Base-by-base conservation (phyloP, 805 yeast genomes). In the Yarrowia sp. region DNA sequence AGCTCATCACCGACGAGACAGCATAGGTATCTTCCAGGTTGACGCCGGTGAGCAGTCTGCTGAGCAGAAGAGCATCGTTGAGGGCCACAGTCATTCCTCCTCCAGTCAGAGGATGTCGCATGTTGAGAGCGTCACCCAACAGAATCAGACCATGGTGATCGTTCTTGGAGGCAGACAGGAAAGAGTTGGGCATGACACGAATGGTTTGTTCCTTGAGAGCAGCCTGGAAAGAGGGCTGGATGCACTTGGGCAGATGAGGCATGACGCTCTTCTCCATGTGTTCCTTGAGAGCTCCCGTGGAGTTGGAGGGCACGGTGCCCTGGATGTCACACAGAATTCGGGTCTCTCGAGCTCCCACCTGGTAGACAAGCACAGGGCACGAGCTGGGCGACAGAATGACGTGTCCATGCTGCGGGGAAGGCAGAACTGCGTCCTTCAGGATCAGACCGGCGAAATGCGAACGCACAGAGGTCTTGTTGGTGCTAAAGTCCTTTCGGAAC, bases 81-180 rank as follows among this genome's bases (percentile, higher is more conserved):
- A 95, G 81, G 1, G 97, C 98, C 50, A 95, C 99, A 33, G 98
- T 92, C 99, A 95, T 95, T 70, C 99, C 99, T 71, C 99, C 99
- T 66, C 99, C 99, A 0, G 98, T 95, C 70, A 95, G 84, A 34
- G 99, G 99, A 77, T 95, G 99, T 76, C 99, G 85, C 98, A 95
- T 95, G 77, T 95, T 95, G 72, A 93, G 82, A 1, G 99, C 91
- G 77, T 95, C 99, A 60, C 99, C 99, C 42, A 95, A 76, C 72
- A 94, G 83, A 43, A 95, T 81, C 56, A 92, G 80, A 13, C 99
- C 99, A 12, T 87, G 87, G 50, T 85, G 82, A 38, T 81, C 81
- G 75, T 92, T 93, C 36, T 72, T 69, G 68, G 85, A 82, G 0
- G 98, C 98, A 30, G 96, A 85, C 63, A 95, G 81, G 78, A 85